Evolutionary conservation across 345 rosid genomes (phyloP), one percentile per base, ranked within the genome.

Genomic region (Boechera divaricarpa): DNA sequence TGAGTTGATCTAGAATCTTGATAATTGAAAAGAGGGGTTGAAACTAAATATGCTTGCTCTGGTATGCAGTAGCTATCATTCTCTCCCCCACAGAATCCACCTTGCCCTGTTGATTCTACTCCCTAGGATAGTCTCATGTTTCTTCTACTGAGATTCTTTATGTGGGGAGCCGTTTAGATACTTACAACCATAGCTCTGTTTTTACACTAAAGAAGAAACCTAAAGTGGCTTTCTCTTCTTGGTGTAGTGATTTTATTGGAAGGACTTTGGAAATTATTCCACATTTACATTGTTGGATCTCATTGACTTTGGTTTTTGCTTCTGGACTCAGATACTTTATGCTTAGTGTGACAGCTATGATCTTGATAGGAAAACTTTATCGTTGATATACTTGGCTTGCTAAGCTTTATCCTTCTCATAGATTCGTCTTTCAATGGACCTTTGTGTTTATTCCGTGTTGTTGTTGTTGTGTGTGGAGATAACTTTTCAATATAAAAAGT

Each of bases 151-250:
- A 48, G 73, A 56, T 66, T 41, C 69, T 67, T 67, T 73, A 65
- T 72, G 81, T 72, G 81, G 69, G 65, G 70, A 51, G 74, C 73
- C 69, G 74, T 78, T 67, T 60, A 66, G 63, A 72, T 67, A 5
- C 63, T 7, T 67, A 10, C 41, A 18, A 57, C 63, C 47, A 31
- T 29, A 32, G 21, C 41, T 10, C 31, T 74, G 41, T 26, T 59
- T 51, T 69, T 31, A 57, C 5, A 36, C 16, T n/a, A 48, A 57
- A 63, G 2, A 70, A 61, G 51, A 69, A 74, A 62, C 39, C 56
- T 6, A 10, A 70, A 64, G 61, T 26, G 32, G 75, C 66, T 70
- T 58, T 70, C 44, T 64, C 15, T 48, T 28, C 44, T 57, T 72
- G 54, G 54, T 70, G 77, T 65, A 65, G 29, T 77, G 44, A 33